phyloP scores from a whole-genome alignment of 2,329 filamentous ascomycete genomes.

The Beauveria asiatica region DNA sequence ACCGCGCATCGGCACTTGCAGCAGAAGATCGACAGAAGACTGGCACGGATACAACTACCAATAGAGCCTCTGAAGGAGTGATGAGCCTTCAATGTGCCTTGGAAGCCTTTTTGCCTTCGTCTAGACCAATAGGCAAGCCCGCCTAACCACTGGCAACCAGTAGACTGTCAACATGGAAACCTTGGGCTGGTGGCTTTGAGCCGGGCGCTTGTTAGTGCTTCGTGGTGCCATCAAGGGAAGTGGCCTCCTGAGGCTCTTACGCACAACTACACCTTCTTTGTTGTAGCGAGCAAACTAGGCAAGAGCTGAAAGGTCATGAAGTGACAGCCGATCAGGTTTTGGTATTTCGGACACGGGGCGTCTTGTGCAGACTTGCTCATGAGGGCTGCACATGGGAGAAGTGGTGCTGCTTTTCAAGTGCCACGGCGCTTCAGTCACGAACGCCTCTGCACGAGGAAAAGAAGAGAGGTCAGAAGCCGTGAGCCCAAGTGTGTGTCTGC shows the following conservation, averaged over 20 bases:
- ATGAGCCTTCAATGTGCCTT: slow-evolving; percentile 1
- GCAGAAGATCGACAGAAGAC: slow-evolving; percentile 1
- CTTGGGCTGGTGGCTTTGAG: slow-evolving; percentile 6
- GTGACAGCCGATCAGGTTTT: background rate
- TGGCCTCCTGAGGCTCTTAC: slow-evolving; percentile 2
- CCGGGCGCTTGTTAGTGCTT: slow-evolving; percentile 1
- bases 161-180: background rate
- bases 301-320: background rate
- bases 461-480: background rate
- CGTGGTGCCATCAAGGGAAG: slow-evolving; percentile 1
- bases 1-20: slow-evolving; percentile 8
- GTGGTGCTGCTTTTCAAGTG: background rate
- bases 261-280: background rate
- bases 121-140: background rate
- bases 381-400: background rate
- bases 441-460: background rate
- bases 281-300: background rate
- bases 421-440: slow-evolving; percentile 4
- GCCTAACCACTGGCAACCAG: background rate
- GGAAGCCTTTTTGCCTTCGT: background rate
- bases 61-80: background rate
- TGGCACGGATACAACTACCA: background rate
- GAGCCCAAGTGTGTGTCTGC: background rate
- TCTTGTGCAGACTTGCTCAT: background rate
- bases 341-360: background rate